phyloP scores from a whole-genome alignment of 2,329 filamentous ascomycete genomes.

The Pseudofabraea citricarpa region DNA sequence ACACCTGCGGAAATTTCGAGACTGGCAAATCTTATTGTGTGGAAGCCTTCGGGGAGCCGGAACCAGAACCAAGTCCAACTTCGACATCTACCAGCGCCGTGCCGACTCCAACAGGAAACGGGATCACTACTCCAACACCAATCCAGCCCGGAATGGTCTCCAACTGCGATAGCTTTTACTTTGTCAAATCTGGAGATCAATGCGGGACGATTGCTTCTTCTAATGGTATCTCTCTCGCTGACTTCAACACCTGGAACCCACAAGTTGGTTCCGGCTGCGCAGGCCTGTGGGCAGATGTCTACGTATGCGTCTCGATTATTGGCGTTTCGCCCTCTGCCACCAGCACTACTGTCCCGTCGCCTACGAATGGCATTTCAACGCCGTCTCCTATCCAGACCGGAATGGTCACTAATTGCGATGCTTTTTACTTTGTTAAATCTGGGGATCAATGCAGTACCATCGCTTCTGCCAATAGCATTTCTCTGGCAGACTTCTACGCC shows the following conservation, averaged over 20 bases:
- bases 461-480: slow-evolving; percentile 9
- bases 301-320: slow-evolving; percentile 21
- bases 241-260: slow-evolving; percentile 27
- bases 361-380: not conserved
- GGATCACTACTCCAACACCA: not conserved
- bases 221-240: slow-evolving; percentile 13
- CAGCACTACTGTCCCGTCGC: not conserved
- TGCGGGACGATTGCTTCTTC: slow-evolving; percentile 3
- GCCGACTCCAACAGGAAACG: not conserved
- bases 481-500: slow-evolving; percentile 15
- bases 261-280: slow-evolving; percentile 18
- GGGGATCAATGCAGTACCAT: slow-evolving; percentile 5
- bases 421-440: not conserved
- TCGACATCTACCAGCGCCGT: not conserved
- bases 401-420: not conserved
- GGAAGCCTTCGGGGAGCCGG: not conserved
- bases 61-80: not conserved
- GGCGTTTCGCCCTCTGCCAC: too few species aligned
- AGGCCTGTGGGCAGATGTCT: slow-evolving; percentile 17
- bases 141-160: not conserved
- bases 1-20: slow-evolving; percentile 12
- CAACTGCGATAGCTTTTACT: not conserved
- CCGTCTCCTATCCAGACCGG: not conserved
- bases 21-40: slow-evolving; percentile 21
- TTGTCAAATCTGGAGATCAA: not conserved